phyloP scores from a whole-genome alignment of 257 asterid genomes.

The Oldenlandia corymbosa region DNA sequence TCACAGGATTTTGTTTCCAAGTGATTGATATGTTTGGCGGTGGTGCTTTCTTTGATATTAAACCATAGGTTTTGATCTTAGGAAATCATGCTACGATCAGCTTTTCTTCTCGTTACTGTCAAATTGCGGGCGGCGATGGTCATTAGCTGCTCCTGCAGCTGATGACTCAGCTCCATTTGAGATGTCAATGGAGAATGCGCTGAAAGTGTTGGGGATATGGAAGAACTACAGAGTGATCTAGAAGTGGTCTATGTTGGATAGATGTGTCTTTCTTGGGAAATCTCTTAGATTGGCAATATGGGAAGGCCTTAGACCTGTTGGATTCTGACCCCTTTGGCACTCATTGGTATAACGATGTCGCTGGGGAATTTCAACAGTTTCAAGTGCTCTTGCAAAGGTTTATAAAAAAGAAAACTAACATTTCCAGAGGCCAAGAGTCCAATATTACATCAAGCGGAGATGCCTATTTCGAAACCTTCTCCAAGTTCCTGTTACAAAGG shows the following conservation, averaged over 20 bases:
- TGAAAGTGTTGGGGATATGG: too few relatives aligned
- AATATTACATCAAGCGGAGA: slow-evolving; percentile 52
- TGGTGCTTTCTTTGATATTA: too few relatives aligned
- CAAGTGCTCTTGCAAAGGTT: slow-evolving; percentile 88
- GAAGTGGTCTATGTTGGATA: slow-evolving; percentile 88
- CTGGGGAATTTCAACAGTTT: slow-evolving; percentile 86
- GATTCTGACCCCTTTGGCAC: slow-evolving; percentile 56
- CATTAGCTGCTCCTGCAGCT: too few relatives aligned
- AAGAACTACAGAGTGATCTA: slow-evolving; percentile 72
- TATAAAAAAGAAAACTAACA: slow-evolving; percentile 73
- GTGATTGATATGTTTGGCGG: too few relatives aligned
- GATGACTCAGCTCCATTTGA: too few relatives aligned
- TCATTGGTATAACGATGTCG: slow-evolving; percentile 65
- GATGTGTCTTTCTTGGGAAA: slow-evolving; percentile 94
- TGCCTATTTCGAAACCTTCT: slow-evolving; percentile 70
- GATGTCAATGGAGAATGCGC: too few relatives aligned
- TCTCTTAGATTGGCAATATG: slow-evolving; percentile 82
- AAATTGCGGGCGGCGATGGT: too few relatives aligned
- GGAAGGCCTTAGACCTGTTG: slow-evolving; percentile 66
- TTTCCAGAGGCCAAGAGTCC: slow-evolving; percentile 73
- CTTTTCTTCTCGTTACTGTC: too few relatives aligned
- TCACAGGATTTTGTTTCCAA: too few relatives aligned
- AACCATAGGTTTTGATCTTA: too few relatives aligned
- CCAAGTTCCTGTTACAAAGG: slow-evolving; percentile 82
- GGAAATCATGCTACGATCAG: too few relatives aligned